These are phyloP conservation scores for Powellomyces hirtus DNA, from an alignment of 192 early-diverging fungal species.

Conservation along the genomic window DNA sequence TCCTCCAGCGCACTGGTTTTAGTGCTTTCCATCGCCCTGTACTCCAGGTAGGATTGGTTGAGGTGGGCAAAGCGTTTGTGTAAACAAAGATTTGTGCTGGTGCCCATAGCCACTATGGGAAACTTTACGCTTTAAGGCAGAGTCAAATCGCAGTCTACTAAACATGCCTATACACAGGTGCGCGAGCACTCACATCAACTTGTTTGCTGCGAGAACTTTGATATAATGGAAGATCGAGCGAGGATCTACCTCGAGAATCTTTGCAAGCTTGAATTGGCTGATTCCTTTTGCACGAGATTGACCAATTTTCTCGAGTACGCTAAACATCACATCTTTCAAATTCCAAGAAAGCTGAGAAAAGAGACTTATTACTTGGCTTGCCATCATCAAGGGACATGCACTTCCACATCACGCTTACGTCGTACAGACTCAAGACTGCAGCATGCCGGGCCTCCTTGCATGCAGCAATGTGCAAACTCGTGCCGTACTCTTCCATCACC, in stretches of 20 bases:
- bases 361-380: not conserved
- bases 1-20: not conserved
- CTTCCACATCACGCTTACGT: constrained; percentile 23
- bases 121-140: constrained; percentile 52
- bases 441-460: constrained; percentile 15
- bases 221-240: constrained; percentile 62
- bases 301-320: constrained; percentile 47
- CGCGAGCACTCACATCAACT: constrained; percentile 57
- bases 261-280: constrained; percentile 59
- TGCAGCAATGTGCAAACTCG: constrained; percentile 29
- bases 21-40: constrained; percentile 19
- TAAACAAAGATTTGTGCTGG: constrained; percentile 59
- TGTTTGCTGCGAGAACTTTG: constrained; percentile 47
- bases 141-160: not conserved
- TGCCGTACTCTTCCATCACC: constrained; percentile 9
- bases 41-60: constrained; percentile 49
- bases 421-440: constrained; percentile 41
- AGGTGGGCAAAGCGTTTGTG: constrained; percentile 49
- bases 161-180: not conserved
- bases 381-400: not conserved
- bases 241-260: constrained; percentile 54
- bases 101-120: constrained; percentile 56
- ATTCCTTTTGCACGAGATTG: constrained; percentile 44
- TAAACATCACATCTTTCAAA: constrained; percentile 25
- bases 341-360: constrained; percentile 8